Base-by-base conservation (phyloP, 257 asterid species). In the Solanum arcanum region DNA sequence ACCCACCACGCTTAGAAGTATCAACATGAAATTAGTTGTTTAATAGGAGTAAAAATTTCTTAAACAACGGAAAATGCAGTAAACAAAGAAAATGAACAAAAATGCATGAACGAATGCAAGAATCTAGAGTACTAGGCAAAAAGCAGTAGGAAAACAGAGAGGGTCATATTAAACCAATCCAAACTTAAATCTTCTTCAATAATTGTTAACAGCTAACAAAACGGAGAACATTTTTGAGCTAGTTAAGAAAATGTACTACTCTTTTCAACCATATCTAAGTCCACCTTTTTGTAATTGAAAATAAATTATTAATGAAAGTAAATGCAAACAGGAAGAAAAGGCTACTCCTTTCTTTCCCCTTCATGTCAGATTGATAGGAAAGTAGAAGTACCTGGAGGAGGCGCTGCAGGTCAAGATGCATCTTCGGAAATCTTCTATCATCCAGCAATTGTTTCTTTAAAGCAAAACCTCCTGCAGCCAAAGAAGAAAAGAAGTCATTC, bases 351-450 rank as follows among this genome's bases (percentile, higher is more conserved):
- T 41, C 25, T 25, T 44, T 78, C 37, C 84, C 25, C 41, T 4
- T 27, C 31, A 74, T 49, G 29, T 29, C 68, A 47, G 85, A 81
- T 49, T 20, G 68, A 49, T 41, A 81, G 85, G 85, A 49, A 3
- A 1, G 60, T 66, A 84, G 72, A 83, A 31, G 88, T 92, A 95
- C 99, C 99, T 95, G 99, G 86, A 96, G 92, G 64, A 97, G 94
- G 82, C 99, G 98, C 90, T 95, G 98, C 94, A 97, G 90, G 91
- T 96, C 98, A 37, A 96, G 95, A 90, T 96, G 98, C 98, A 97
- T 93, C 88, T 94, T 97, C 3, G 98, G 98, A 91, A 96, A 96
- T 91, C 91, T 96, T 92, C 99, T 89, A 87, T 93, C 97, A 75
- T 95, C 98, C 77, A 97, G 92, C 95, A 97, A 87, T 89, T 95